Base-by-base conservation (phyloP, 352 stramenopile genomes). In the Phytophthora nicotianae region DNA sequence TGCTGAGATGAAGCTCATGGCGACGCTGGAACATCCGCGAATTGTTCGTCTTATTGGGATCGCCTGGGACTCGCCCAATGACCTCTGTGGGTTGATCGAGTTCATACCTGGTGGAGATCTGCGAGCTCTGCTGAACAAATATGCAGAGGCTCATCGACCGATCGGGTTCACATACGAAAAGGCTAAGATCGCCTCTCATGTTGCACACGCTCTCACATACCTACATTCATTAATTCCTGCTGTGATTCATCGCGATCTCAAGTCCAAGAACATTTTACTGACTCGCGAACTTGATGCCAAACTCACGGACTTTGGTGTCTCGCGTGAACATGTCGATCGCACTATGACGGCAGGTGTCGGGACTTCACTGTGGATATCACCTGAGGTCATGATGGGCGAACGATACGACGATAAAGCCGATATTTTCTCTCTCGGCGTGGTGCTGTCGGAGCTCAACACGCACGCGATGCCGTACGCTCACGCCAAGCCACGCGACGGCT, bases 251-350 rank as follows among this genome's bases (percentile, higher is more conserved):
- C 51, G 59, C 5, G 59, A 68, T n/a, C 45, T 68, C 9, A 68
- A 68, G 13, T 68, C 59, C 11, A 37, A 51, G 1, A 89, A 84
- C 46, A 57, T 89, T 5, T 19, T 60, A 20, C 27, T 60, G 11
- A 60, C 20, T 32, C 17, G n/a, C 11, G 16, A 11, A 13, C 73
- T 68, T 38, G 58, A 62, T 10, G 75, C 79, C 6, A 89, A 87
- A 59, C 24, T 89, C n/a, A 66, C 53, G 3, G 79, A 86, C 45
- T 89, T 89, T 70, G 79, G 79, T 7, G 72, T 81, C 14, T 83
- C 69, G 16, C 64, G 79, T 10, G 51, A 67, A 23, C 17, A 51
- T 2, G 50, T 57, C 2, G 55, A 68, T 11, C 17, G 45, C 8
- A 65, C 58, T 0, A 67, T 71, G 59, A 77, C 67, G 1, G 51